Evolutionary conservation across 345 rosid species (phyloP).

Genomic region (Erodium maritimum): DNA sequence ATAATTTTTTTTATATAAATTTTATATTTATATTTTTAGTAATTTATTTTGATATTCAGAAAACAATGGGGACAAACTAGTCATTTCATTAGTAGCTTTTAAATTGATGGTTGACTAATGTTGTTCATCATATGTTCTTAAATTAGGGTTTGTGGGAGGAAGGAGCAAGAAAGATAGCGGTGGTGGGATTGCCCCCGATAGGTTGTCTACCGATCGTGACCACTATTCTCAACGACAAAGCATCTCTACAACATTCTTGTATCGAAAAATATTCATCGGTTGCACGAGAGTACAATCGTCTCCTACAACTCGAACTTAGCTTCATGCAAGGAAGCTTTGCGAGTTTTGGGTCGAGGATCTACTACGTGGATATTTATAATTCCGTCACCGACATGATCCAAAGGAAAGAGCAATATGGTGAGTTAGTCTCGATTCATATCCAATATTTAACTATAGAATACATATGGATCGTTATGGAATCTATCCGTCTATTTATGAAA

Average conservation of each 20-base stretch:
- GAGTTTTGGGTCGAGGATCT: slow-evolving; percentile 25
- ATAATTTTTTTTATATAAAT: too few relatives aligned
- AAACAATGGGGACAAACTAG: too few relatives aligned
- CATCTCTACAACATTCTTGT: slow-evolving; percentile 35
- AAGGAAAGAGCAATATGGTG: slow-evolving; percentile 30
- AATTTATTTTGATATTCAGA: too few relatives aligned
- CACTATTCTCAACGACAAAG: slow-evolving; percentile 33
- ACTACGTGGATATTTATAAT: slow-evolving; percentile 25
- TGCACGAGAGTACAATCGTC: slow-evolving; percentile 32
- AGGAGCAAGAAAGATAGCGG: slow-evolving; percentile 43
- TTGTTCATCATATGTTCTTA: background rate
- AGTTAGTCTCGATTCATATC: background rate
- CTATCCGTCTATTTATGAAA: too few relatives aligned
- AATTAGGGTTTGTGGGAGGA: slow-evolving; percentile 41
- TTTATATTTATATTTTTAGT: too few relatives aligned
- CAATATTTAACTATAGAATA: too few relatives aligned
- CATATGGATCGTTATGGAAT: too few relatives aligned
- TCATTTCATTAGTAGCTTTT: too few relatives aligned
- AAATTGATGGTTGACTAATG: too few relatives aligned
- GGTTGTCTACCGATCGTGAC: slow-evolving; percentile 73
- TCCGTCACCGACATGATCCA: slow-evolving; percentile 28
- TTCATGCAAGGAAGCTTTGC: slow-evolving; percentile 22
- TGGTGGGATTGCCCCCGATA: slow-evolving; percentile 54
- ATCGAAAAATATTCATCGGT: slow-evolving; percentile 33
- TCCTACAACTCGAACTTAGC: slow-evolving; percentile 38